Conservation (phyloP, 176 grass and related monocot genomes). For the Paspalum vaginatum region DNA sequence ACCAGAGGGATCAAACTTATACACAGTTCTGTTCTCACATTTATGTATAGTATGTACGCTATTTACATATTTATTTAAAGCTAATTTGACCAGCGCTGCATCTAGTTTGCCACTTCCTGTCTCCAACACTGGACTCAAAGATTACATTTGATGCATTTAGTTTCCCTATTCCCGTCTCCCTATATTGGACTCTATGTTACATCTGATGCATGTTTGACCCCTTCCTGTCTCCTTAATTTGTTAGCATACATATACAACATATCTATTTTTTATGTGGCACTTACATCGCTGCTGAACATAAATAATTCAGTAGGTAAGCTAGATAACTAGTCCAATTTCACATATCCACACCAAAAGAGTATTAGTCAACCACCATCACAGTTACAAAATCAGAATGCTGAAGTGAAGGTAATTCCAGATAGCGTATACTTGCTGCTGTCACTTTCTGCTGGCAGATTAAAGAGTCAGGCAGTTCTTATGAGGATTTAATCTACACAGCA, state of each 20-base stretch:
- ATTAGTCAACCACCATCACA: background rate
- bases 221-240: background rate
- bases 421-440: slow-evolving; percentile 11
- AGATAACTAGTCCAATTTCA: background rate
- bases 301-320: background rate
- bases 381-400: background rate
- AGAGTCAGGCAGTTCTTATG: background rate
- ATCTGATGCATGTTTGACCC: no score
- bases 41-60: background rate
- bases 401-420: background rate
- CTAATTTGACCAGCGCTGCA: background rate
- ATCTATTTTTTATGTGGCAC: background rate
- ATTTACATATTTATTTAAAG: background rate
- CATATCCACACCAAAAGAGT: background rate
- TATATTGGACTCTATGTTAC: no score
- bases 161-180: background rate
- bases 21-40: background rate
- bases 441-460: background rate
- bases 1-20: background rate
- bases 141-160: background rate
- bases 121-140: background rate
- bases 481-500: background rate
- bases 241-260: background rate
- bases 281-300: background rate
- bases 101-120: background rate